Evolutionary conservation across 73 alveolate genomes (phyloP).

Genomic region (Blepharisma japonicum): DNA sequence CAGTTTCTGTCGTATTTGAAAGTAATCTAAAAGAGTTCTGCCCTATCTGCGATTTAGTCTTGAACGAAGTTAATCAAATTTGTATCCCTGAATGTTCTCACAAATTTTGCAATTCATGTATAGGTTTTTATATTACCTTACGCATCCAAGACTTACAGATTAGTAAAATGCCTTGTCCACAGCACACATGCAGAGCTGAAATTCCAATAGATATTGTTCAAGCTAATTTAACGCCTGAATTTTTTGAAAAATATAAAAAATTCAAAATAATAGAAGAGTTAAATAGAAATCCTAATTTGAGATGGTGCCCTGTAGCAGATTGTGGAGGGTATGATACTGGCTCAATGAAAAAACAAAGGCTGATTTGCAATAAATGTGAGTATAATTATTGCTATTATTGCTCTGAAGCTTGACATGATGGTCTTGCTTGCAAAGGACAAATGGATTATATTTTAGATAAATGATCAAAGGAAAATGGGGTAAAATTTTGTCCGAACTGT

Average conservation of each 20-base stretch:
- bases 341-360: not conserved
- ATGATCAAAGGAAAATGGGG: slow-evolving; percentile 28
- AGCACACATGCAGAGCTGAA: too few relatives aligned
- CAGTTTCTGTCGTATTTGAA: too few relatives aligned
- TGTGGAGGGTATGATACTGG: slow-evolving; percentile 41
- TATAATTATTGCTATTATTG: slow-evolving; percentile 12
- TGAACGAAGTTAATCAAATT: too few relatives aligned
- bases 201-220: too few relatives aligned
- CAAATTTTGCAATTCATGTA: too few relatives aligned
- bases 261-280: not conserved
- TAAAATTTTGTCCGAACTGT: slow-evolving; percentile 73
- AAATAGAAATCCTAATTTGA: not conserved
- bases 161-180: too few relatives aligned
- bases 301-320: slow-evolving; percentile 54
- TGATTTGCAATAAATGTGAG: slow-evolving; percentile 24
- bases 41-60: too few relatives aligned
- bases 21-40: too few relatives aligned
- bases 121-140: too few relatives aligned
- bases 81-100: too few relatives aligned
- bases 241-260: not conserved
- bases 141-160: too few relatives aligned
- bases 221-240: too few relatives aligned
- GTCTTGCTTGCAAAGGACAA: not conserved
- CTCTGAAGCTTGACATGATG: slow-evolving; percentile 9
- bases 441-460: not conserved